Evolutionary conservation across 768 basidiomycete species (phyloP), one percentile per base, ranked within the genome.

Genomic region (Cystofilobasidium capitatum): DNA sequence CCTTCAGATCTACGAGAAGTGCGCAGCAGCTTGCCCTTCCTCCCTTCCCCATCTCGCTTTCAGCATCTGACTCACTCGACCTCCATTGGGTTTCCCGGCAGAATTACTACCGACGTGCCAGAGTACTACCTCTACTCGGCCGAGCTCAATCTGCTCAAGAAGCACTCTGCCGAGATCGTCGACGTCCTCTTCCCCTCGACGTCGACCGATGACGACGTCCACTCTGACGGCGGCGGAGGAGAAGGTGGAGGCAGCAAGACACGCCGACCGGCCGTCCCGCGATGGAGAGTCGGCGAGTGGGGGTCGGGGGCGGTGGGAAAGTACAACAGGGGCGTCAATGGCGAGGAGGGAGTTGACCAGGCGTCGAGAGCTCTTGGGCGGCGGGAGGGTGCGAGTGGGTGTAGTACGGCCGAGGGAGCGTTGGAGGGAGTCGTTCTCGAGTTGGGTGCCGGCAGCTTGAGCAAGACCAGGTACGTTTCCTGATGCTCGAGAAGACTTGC

Each of bases 81-180:
- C 31, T 65, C 24, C 45, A 33, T 20, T 3, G 22, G 26, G 16
- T 36, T 12, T 1, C 57, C 36, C 33, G 0, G 4, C 42, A 69
- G 69, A 58, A 78, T 78, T 65, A 78, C 77, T 3, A 66, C 72
- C 26, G 65, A 76, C 36, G 75, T 74, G 0, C 70, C 71, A 0
- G 75, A 76, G 67, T 99, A 99, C 75, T 98, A 98, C 75, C 81
- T 92, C 40, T 99, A 93, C 76, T 78, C 80, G 3, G 89, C 89
- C 0, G 96, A 98, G 77, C 86, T 94, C 74, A 82, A 85, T 68
- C 88, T 99, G 66, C 80, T 98, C 70, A 85, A 84, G 77, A 79
- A 75, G 31, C 81, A 88, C 70, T 85, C 85, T 2, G 79, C 82
- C 54, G 86, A 91, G 39, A 92, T 99, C 61, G 87, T 87, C 22